Conservation (phyloP, 495 filamentous ascomycete genomes). For the Aspergillus biplanus region DNA sequence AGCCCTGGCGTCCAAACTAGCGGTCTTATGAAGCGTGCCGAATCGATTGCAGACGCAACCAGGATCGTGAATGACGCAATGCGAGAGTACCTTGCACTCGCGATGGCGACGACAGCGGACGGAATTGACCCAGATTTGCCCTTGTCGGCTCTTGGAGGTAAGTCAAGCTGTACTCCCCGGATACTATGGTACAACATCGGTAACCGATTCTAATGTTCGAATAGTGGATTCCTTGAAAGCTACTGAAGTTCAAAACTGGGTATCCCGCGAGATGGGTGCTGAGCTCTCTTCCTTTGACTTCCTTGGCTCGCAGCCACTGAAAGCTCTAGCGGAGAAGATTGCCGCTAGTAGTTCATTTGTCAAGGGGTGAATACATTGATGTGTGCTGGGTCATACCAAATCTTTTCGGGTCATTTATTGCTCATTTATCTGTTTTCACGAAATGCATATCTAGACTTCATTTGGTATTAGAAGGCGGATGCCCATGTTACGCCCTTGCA, state of each 20-base stretch:
- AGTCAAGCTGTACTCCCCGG: background rate
- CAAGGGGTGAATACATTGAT: background rate
- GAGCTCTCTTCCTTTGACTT: slow-evolving; percentile 35
- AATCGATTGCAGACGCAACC: slow-evolving; percentile 18
- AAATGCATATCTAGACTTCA: too few species aligned
- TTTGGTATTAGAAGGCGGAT: too few species aligned
- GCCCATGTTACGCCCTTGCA: too few species aligned
- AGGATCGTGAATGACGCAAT: slow-evolving; percentile 25
- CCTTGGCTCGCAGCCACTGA: slow-evolving; percentile 30
- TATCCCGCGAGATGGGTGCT: slow-evolving; percentile 30
- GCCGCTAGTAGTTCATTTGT: slow-evolving; percentile 29
- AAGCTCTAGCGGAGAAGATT: slow-evolving; percentile 29
- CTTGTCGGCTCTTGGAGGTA: slow-evolving; percentile 32
- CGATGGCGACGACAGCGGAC: slow-evolving; percentile 32
- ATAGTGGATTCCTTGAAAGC: slow-evolving; percentile 45
- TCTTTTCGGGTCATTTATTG: too few species aligned
- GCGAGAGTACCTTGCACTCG: slow-evolving; percentile 28
- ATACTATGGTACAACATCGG: too few species aligned
- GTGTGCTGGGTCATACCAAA: too few species aligned
- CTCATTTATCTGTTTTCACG: too few species aligned
- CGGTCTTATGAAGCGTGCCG: slow-evolving; percentile 23
- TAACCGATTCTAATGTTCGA: slow-evolving; percentile 1
- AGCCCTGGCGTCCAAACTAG: slow-evolving; percentile 11
- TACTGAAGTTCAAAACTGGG: slow-evolving; percentile 45
- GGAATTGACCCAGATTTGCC: slow-evolving; percentile 32